These are phyloP conservation scores for Phyllosticta citriasiana DNA, from an alignment of 2,329 filamentous ascomycete species.

Conservation along the genomic window DNA sequence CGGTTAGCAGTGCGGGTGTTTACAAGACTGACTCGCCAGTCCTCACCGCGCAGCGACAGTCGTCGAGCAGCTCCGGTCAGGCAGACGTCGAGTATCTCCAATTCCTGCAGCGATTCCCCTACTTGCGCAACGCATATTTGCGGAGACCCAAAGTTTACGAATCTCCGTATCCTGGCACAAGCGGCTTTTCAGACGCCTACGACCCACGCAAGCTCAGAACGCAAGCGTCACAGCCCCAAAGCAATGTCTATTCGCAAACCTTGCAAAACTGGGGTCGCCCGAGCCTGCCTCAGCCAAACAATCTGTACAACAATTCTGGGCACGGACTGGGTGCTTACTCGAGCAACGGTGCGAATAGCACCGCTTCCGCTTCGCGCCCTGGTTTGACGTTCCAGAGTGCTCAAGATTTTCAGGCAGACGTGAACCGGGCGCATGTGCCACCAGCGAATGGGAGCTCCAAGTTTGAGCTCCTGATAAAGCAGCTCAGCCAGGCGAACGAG, in stretches of 20 bases:
- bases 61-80: background rate
- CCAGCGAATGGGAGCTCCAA: conserved; percentile 21
- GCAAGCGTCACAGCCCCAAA: background rate
- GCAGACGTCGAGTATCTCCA: conserved; percentile 26
- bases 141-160: conserved; percentile 36
- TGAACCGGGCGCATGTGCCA: conserved; percentile 17
- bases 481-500: conserved; percentile 13
- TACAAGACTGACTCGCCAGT: background rate
- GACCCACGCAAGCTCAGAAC: conserved; percentile 1
- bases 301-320: background rate
- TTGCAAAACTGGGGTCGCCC: background rate
- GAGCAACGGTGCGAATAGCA: background rate
- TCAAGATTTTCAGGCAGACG: conserved; percentile 35
- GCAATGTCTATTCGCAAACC: background rate
- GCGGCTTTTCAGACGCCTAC: conserved; percentile 7
- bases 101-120: conserved; percentile 36
- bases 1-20: background rate
- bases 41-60: background rate
- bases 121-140: conserved; percentile 35
- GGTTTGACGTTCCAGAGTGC: conserved; percentile 33
- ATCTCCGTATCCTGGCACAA: conserved; percentile 29
- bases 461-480: conserved; percentile 23
- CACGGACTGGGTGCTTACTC: conserved; percentile 1
- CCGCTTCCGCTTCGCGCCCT: conserved; percentile 14
- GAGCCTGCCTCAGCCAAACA: conserved; percentile 9